These are phyloP conservation scores for Pseudogymnoascus sp. DNA, from an alignment of 2,329 filamentous ascomycete genomes.

Conservation along the genomic window DNA sequence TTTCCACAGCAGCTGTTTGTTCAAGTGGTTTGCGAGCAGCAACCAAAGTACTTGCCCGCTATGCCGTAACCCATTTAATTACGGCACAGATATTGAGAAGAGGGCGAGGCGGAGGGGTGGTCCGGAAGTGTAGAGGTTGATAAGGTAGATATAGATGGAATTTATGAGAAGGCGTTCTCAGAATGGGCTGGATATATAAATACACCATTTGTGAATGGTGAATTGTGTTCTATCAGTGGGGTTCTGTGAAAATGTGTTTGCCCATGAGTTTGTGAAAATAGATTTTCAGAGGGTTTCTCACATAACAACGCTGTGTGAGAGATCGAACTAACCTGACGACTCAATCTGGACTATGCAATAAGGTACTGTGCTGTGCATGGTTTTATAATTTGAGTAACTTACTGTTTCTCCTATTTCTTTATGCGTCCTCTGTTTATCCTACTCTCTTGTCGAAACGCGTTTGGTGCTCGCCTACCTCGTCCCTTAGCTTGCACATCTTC, in stretches of 20 bases:
- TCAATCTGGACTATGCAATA: neutral
- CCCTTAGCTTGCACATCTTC: neutral
- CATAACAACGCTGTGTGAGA: neutral
- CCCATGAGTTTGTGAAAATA: neutral
- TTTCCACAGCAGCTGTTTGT: constrained; percentile 84
- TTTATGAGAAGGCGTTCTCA: neutral
- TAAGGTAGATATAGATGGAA: neutral
- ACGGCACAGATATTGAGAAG: constrained; percentile 25
- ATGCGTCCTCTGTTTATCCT: neutral
- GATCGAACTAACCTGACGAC: neutral
- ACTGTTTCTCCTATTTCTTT: neutral
- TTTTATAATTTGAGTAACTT: neutral
- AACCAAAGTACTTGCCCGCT: constrained; percentile 87
- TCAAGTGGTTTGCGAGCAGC: constrained; percentile 94
- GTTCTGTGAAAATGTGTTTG: neutral
- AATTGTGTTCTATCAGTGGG: neutral
- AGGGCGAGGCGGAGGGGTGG: constrained; percentile 13
- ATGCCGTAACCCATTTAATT: constrained; percentile 79
- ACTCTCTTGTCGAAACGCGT: neutral
- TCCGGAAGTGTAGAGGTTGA: constrained; percentile 1
- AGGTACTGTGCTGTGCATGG: neutral
- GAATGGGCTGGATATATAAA: neutral
- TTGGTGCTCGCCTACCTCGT: neutral
- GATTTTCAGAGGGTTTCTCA: neutral
- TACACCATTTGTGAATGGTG: neutral